These are phyloP conservation scores for Claviceps quebecensis DNA, from an alignment of 2,329 filamentous ascomycete genomes.

Conservation along the genomic window DNA sequence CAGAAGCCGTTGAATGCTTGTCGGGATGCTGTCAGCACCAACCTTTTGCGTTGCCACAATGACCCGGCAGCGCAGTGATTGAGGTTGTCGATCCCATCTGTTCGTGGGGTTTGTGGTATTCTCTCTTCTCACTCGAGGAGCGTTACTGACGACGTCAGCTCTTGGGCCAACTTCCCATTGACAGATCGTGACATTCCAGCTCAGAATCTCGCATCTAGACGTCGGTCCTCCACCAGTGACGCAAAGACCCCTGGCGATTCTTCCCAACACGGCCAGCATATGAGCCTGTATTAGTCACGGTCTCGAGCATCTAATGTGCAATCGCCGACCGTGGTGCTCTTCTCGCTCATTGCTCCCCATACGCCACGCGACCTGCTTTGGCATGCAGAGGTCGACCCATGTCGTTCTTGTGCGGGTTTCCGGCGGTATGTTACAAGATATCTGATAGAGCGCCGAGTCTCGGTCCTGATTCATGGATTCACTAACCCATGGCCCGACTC, in stretches of 20 bases:
- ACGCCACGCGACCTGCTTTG: background rate
- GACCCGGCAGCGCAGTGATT: background rate
- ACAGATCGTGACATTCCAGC: background rate
- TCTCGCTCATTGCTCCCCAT: background rate
- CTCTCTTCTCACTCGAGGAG: background rate
- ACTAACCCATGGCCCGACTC: conserved; percentile 3
- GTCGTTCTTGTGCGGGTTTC: conserved; percentile 12
- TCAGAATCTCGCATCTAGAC: background rate
- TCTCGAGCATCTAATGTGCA: background rate
- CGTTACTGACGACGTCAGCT: conserved; percentile 1
- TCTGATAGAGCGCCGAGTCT: background rate
- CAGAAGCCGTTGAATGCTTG: background rate
- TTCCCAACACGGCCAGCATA: background rate
- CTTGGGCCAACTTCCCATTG: background rate
- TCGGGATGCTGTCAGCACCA: background rate
- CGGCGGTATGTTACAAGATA: conserved; percentile 9
- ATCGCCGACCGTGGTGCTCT: background rate
- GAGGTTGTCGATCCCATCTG: background rate
- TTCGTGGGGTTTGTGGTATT: background rate
- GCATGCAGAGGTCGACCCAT: conserved; percentile 5
- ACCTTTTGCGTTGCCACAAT: background rate
- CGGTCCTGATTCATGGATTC: background rate
- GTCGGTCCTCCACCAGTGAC: background rate
- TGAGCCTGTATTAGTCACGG: background rate
- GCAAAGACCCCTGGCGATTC: background rate